Evolutionary conservation across 345 rosid species (phyloP).

Genomic region (Populus nigra): DNA sequence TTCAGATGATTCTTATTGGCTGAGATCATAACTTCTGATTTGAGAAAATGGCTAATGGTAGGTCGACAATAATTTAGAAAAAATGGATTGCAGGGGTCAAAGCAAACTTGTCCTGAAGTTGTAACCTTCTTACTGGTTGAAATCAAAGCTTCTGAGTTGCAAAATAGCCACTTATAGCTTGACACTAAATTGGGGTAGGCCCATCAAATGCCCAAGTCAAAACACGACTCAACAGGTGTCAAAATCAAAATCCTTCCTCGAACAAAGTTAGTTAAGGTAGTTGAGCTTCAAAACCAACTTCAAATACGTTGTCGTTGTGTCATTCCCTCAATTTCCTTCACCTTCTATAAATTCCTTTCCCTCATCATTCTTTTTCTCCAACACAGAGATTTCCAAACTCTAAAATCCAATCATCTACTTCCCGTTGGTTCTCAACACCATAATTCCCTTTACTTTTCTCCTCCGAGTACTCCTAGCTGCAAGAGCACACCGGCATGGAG

Average conservation of each 20-base stretch:
- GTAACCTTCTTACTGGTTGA: background rate
- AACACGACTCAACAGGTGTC: slow-evolving; percentile 10
- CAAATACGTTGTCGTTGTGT: background rate
- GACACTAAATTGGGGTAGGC: background rate
- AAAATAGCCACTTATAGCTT: too few relatives aligned
- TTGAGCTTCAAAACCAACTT: slow-evolving; percentile 59
- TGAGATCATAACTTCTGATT: background rate
- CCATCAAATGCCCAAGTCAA: slow-evolving; percentile 9
- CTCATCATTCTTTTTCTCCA: slow-evolving; percentile 5
- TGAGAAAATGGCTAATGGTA: background rate
- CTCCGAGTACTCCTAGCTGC: background rate
- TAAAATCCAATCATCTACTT: background rate
- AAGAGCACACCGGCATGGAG: slow-evolving; percentile 21
- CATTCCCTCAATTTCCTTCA: slow-evolving; percentile 16
- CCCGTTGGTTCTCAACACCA: background rate
- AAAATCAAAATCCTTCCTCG: background rate
- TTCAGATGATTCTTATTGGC: background rate
- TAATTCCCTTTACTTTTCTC: background rate
- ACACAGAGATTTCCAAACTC: slow-evolving; percentile 12
- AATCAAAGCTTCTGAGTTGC: background rate
- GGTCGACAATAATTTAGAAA: background rate
- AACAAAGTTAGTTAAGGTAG: slow-evolving; percentile 38
- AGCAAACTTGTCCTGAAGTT: background rate
- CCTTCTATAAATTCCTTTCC: slow-evolving; percentile 3
- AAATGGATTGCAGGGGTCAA: background rate